Conservation (phyloP, 31 red algal genomes). For the Endocladia muricata region DNA sequence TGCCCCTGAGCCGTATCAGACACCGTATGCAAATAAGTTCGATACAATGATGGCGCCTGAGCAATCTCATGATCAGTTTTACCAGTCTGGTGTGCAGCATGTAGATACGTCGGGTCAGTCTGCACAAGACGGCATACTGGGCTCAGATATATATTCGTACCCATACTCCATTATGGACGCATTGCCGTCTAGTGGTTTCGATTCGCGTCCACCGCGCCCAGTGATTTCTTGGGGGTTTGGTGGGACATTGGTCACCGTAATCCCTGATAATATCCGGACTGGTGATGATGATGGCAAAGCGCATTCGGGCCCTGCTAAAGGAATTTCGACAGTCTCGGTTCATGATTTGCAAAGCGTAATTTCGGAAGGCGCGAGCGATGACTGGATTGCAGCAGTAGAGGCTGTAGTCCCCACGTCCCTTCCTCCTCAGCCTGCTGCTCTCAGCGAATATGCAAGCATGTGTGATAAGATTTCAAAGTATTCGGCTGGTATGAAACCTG, state of each 20-base stretch:
- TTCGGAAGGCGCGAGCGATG: slow-evolving; percentile 25
- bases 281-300: neutral
- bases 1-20: too few relatives aligned
- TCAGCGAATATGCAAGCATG: slow-evolving; percentile 31
- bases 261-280: neutral
- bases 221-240: slow-evolving; percentile 55
- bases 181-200: slow-evolving; percentile 22
- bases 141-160: slow-evolving; percentile 13
- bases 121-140: neutral
- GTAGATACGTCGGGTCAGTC: too few relatives aligned
- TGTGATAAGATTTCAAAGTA: slow-evolving; percentile 34
- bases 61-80: too few relatives aligned
- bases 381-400: slow-evolving; percentile 29
- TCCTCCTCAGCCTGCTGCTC: slow-evolving; percentile 4
- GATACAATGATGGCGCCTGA: too few relatives aligned
- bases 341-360: slow-evolving; percentile 10
- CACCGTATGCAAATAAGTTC: too few relatives aligned
- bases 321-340: slow-evolving; percentile 2
- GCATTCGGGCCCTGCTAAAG: neutral
- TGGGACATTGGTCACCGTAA: slow-evolving; percentile 26
- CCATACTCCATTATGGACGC: slow-evolving; percentile 63
- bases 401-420: slow-evolving; percentile 17
- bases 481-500: slow-evolving; percentile 24
- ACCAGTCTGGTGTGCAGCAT: too few relatives aligned
- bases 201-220: slow-evolving; percentile 22